These are phyloP conservation scores for Gossypium ekmanianum DNA, from an alignment of 345 rosid species.

Conservation along the genomic window DNA sequence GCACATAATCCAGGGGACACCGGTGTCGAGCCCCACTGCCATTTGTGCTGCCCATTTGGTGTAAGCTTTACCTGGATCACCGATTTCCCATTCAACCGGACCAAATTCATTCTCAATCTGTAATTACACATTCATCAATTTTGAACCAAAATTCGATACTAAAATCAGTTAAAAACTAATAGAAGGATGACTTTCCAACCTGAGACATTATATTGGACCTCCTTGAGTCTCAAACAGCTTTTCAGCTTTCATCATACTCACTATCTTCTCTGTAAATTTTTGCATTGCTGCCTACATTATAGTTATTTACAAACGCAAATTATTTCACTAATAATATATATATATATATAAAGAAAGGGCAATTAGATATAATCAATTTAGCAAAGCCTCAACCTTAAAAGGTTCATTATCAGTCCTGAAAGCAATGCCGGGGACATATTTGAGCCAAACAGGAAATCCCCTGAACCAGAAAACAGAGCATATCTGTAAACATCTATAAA, in stretches of 20 bases:
- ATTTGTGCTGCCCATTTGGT: conserved; percentile 80
- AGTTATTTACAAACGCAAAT: conserved; percentile 15
- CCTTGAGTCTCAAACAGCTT: conserved; percentile 78
- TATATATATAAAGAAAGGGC: background rate
- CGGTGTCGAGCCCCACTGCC: conserved; percentile 82
- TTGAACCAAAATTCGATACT: background rate
- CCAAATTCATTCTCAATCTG: conserved; percentile 97
- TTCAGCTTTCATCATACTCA: conserved; percentile 94
- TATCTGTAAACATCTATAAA: background rate
- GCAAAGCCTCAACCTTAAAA: conserved; percentile 22
- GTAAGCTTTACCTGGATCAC: conserved; percentile 76
- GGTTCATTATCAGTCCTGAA: conserved; percentile 27
- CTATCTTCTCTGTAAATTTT: conserved; percentile 85
- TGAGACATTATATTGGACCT: conserved; percentile 97
- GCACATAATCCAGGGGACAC: conserved; percentile 99
- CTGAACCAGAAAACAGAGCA: conserved; percentile 14
- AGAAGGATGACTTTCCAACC: conserved; percentile 37
- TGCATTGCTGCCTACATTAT: conserved; percentile 73
- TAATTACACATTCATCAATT: background rate
- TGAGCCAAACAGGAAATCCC: conserved; percentile 24
- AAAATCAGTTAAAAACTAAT: background rate
- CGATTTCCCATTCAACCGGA: conserved; percentile 80
- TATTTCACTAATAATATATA: background rate
- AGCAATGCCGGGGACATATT: conserved; percentile 23
- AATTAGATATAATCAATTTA: background rate